Evolutionary conservation across 2,329 filamentous ascomycete species (phyloP).

Genomic region (Myriosclerotinia duriaeana): DNA sequence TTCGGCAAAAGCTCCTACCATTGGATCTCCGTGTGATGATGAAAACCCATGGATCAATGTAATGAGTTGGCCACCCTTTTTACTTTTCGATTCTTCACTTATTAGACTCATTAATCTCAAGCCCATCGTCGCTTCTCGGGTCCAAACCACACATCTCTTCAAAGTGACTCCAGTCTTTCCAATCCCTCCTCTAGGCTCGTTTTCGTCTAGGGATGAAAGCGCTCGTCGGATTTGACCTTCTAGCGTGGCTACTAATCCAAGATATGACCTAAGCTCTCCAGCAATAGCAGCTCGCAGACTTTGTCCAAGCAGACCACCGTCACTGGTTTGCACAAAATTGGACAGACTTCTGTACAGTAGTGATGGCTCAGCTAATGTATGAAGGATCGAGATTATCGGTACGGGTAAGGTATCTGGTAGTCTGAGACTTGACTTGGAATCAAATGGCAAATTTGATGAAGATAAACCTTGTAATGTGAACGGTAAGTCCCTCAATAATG

Average conservation of each 20-base stretch:
- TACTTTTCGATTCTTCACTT: slow-evolving; percentile 82
- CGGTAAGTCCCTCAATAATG: slow-evolving; percentile 75
- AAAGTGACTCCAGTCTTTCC: slow-evolving; percentile 88
- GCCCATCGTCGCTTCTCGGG: slow-evolving; percentile 93
- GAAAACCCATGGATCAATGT: slow-evolving; percentile 92
- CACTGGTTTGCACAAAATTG: slow-evolving; percentile 76
- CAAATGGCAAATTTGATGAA: slow-evolving; percentile 79
- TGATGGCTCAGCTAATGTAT: slow-evolving; percentile 88
- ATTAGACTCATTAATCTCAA: slow-evolving; percentile 90
- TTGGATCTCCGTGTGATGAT: slow-evolving; percentile 89
- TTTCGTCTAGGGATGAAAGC: slow-evolving; percentile 69
- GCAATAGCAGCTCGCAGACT: slow-evolving; percentile 86
- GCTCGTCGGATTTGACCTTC: slow-evolving; percentile 89
- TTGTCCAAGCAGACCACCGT: slow-evolving; percentile 84
- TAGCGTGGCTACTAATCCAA: slow-evolving; percentile 85
- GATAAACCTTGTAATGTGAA: slow-evolving; percentile 92
- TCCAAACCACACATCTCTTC: slow-evolving; percentile 96
- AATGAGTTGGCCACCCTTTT: slow-evolving; percentile 87
- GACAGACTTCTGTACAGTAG: slow-evolving; percentile 83
- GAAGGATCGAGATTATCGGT: slow-evolving; percentile 81
- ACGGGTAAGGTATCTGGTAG: slow-evolving; percentile 78
- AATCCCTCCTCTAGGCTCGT: slow-evolving; percentile 65
- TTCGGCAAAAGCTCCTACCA: slow-evolving; percentile 91
- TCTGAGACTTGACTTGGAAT: slow-evolving; percentile 65
- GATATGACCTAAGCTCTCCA: slow-evolving; percentile 81